A percentile compares a stretch with the other conserved stretches of the same genome.
phyloP scores from a whole-genome alignment of 106 monocot species.

The Amphibolis antarctica region DNA sequence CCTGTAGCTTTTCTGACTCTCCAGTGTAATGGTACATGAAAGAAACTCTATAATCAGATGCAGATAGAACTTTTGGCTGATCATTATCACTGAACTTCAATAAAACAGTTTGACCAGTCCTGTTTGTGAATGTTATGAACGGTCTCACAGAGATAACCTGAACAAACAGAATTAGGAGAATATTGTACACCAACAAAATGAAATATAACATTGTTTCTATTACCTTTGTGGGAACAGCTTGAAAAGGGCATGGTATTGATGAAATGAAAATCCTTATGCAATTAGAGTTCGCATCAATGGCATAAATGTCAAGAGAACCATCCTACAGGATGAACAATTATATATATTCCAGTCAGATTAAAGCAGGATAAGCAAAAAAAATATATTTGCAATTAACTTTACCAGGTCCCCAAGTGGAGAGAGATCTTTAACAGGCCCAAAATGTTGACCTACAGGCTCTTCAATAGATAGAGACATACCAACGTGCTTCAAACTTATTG shows the following conservation, averaged over 20 bases:
- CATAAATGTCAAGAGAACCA: conserved; percentile 84
- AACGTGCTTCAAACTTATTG: conserved; percentile 59
- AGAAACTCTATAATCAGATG: conserved; percentile 56
- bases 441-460: conserved; percentile 30
- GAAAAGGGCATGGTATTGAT: conserved; percentile 81
- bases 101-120: conserved; percentile 64
- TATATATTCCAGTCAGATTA: not conserved
- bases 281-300: conserved; percentile 64
- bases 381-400: conserved; percentile 5
- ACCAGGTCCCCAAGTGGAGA: conserved; percentile 86
- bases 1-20: conserved; percentile 62
- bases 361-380: not conserved
- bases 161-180: not conserved
- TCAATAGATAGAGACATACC: conserved; percentile 57
- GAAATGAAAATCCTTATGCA: conserved; percentile 59
- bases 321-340: conserved; percentile 39
- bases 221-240: conserved; percentile 94
- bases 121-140: conserved; percentile 86
- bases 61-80: conserved; percentile 46
- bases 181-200: not conserved
- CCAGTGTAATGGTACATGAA: conserved; percentile 40
- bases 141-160: conserved; percentile 82
- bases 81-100: conserved; percentile 53
- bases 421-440: conserved; percentile 61
- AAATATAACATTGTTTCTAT: not conserved